phyloP scores from a whole-genome alignment of 805 yeast species.

The Yarrowia sp. region DNA sequence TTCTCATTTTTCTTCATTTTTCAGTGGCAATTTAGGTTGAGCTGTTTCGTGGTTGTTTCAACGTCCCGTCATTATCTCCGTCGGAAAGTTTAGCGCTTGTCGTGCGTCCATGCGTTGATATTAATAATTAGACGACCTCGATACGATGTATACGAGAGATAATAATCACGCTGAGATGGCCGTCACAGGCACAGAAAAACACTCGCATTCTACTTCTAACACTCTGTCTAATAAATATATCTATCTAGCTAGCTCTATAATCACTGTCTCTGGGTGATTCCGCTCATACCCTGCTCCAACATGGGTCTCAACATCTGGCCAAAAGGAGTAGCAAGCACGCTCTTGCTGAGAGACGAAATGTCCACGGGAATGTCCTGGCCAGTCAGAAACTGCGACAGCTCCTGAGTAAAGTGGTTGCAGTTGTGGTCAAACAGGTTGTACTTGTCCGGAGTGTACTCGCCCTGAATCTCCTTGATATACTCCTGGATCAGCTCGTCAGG shows the following conservation, averaged over 20 bases:
- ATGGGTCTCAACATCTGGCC: conserved; percentile 49
- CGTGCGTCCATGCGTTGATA: no score
- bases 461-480: conserved; percentile 50
- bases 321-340: conserved; percentile 51
- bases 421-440: conserved; percentile 63
- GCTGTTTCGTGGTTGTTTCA: no score
- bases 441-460: conserved; percentile 47
- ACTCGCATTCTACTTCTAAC: no score
- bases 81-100: no score
- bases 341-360: conserved; percentile 52
- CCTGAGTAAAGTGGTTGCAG: conserved; percentile 67
- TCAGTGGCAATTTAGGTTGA: background rate
- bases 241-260: background rate
- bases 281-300: conserved; percentile 36
- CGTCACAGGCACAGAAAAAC: no score
- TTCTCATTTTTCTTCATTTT: no score
- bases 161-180: no score
- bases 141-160: background rate
- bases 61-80: no score
- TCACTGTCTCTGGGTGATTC: conserved; percentile 27
- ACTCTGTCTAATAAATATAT: background rate
- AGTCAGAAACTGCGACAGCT: conserved; percentile 54
- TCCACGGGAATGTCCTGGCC: conserved; percentile 55
- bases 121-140: background rate
- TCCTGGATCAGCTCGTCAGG: conserved; percentile 54